Base-by-base conservation (phyloP, 768 basidiomycete genomes). In the Russula vinacea region DNA sequence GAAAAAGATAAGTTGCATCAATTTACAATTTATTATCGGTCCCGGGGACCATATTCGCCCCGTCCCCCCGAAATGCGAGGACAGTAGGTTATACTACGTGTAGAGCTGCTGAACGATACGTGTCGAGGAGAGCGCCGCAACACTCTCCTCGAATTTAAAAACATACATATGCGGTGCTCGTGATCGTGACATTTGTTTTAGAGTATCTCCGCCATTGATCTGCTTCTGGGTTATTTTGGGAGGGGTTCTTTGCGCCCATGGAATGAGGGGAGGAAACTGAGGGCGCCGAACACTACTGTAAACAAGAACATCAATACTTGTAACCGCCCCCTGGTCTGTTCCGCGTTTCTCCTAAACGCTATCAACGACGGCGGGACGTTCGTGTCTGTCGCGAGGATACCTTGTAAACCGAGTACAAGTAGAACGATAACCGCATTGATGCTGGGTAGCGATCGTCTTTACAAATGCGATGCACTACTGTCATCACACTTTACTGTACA, bases 301-400 rank as follows among this genome's bases (percentile, higher is more conserved):
- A 47, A 22, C n/a, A 22, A 47, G 45, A 47, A 47, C 5, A 47
- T 47, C 45, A 47, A 47, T 47, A 47, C 45, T 47, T 45, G n/a
- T 13, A 47, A 47, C 45, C 45, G 22, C 45, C 22, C 44, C 42
- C 17, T 44, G 39, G 37, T 39, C 42, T 47, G 16, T 19, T 58
- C 32, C 45, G 57, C 32, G n/a, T 47, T 8, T 10, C 44, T 19
- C 19, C 44, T 47, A 10, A n/a, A 45, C 44, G n/a, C 45, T 47
- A 47, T 47, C 11, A 47, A 22, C n/a, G 11, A 13, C 45, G 22
- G 45, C n/a, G n/a, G 10, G 45, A 47, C 22, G n/a, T 47, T 24
- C 11, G 45, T 22, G 45, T n/a, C 45, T 3, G 60, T 64, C 55
- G 63, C 63, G n/a, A 64, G 58, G 64, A 24, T 42, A 65, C 64